These are phyloP conservation scores for Loxodes magnus DNA, from an alignment of 73 alveolate species.

Conservation along the genomic window DNA sequence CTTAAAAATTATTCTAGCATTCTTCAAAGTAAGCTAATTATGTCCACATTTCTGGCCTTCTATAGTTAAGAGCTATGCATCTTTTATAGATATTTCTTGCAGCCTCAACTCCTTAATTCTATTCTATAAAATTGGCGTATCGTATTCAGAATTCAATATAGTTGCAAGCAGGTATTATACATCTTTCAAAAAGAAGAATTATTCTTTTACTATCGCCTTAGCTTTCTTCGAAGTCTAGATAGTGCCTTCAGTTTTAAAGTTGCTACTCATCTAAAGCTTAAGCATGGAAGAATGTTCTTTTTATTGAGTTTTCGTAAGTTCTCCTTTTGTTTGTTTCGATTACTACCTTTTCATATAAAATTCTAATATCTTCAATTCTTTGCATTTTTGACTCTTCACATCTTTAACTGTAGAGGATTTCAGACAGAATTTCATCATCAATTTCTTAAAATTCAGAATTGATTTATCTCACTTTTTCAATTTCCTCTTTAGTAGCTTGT, in stretches of 20 bases:
- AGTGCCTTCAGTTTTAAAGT: constrained; percentile 7
- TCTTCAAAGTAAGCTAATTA: constrained; percentile 14
- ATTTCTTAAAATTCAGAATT: too few species aligned
- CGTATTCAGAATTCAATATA: constrained; percentile 9
- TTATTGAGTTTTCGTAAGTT: neutral
- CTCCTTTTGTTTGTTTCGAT: constrained; percentile 10
- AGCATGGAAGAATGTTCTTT: constrained; percentile 15
- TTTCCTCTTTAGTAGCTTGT: neutral
- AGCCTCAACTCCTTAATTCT: constrained; percentile 1
- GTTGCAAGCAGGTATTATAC: constrained; percentile 1
- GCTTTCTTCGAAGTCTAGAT: constrained; percentile 7
- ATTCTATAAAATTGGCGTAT: constrained; percentile 2
- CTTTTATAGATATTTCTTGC: constrained; percentile 5
- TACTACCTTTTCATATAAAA: constrained; percentile 3
- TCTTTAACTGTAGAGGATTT: neutral
- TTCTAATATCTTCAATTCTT: constrained; percentile 3
- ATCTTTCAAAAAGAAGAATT: constrained; percentile 6
- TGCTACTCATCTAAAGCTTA: constrained; percentile 7
- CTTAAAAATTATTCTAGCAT: constrained; percentile 4
- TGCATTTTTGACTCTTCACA: constrained; percentile 5
- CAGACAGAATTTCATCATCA: constrained; percentile 4
- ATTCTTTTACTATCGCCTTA: constrained; percentile 10
- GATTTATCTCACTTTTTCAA: too few species aligned
- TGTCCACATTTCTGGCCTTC: neutral
- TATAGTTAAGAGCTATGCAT: neutral